Percentiles rank a stretch among this genome's conserved stretches.
phyloP scores from a whole-genome alignment of 129 eudicot genomes.

The Flaveria trinervia region DNA sequence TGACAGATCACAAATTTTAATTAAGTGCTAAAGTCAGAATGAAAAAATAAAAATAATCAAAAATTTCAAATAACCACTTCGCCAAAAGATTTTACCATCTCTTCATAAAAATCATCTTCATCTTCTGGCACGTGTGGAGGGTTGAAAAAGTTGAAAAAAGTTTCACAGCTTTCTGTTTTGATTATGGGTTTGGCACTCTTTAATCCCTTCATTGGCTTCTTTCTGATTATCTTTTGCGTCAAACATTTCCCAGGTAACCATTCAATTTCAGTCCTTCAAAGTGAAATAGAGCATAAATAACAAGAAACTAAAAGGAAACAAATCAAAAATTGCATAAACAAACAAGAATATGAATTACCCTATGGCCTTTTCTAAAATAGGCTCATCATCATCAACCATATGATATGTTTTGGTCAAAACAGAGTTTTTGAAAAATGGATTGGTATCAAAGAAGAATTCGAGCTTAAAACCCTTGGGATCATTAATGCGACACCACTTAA shows the following conservation, averaged over 20 bases:
- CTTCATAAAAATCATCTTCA: slow-evolving; percentile 79
- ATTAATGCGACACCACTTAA: slow-evolving; percentile 75
- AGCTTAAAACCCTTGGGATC: slow-evolving; percentile 92
- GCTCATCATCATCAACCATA: slow-evolving; percentile 95
- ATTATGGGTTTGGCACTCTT: slow-evolving; percentile 65
- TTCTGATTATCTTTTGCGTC: slow-evolving; percentile 75
- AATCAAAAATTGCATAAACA: not conserved
- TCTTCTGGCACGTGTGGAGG: slow-evolving; percentile 90
- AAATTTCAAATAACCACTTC: not conserved
- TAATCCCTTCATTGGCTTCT: slow-evolving; percentile 79
- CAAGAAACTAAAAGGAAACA: not conserved
- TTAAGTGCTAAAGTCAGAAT: too few species aligned
- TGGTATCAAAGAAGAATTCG: slow-evolving; percentile 71
- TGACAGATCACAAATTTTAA: slow-evolving; percentile 14
- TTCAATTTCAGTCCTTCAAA: slow-evolving; percentile 72
- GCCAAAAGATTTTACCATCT: slow-evolving; percentile 43
- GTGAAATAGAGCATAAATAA: not conserved
- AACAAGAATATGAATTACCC: slow-evolving; percentile 49
- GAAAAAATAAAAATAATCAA: not conserved
- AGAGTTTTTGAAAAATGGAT: slow-evolving; percentile 76
- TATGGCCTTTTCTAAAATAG: slow-evolving; percentile 86
- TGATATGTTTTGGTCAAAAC: slow-evolving; percentile 78
- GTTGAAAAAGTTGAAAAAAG: slow-evolving; percentile 83
- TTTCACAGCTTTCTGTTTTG: slow-evolving; percentile 76
- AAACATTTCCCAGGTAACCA: slow-evolving; percentile 86